phyloP scores from a whole-genome alignment of 306 rosid species.

The Lathyrus aphaca region DNA sequence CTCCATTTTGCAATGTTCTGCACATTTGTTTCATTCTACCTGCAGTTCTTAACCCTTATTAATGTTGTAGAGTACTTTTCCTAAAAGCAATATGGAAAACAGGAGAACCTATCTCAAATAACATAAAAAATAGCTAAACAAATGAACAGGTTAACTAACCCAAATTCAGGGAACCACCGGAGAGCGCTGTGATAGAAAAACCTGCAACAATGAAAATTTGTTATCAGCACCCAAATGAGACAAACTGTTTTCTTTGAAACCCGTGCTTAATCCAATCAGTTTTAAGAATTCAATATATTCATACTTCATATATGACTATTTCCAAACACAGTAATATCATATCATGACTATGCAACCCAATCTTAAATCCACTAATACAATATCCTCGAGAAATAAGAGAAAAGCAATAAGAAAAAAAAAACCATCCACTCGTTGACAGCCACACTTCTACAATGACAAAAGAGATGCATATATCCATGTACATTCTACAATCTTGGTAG shows the following conservation, averaged over 20 bases:
- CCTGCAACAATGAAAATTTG: constrained; percentile 51
- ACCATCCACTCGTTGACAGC: background rate
- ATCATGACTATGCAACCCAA: background rate
- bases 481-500: too few relatives aligned
- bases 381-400: constrained; percentile 15
- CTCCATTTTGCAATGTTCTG: background rate
- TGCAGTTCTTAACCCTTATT: constrained; percentile 21
- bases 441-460: too few relatives aligned
- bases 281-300: constrained; percentile 18
- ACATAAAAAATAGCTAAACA: constrained; percentile 1
- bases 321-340: constrained; percentile 19
- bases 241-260: constrained; percentile 21
- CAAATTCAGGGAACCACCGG: constrained; percentile 82
- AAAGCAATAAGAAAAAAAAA: background rate
- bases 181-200: constrained; percentile 96
- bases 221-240: constrained; percentile 35
- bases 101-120: constrained; percentile 21
- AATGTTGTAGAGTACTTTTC: constrained; percentile 4
- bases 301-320: constrained; percentile 16
- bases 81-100: background rate
- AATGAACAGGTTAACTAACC: constrained; percentile 58
- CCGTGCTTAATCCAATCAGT: constrained; percentile 8
- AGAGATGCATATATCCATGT: too few relatives aligned
- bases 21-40: background rate
- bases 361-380: constrained; percentile 4